Conservation (phyloP, 441 rosid species). For the Lepidium campestre region DNA sequence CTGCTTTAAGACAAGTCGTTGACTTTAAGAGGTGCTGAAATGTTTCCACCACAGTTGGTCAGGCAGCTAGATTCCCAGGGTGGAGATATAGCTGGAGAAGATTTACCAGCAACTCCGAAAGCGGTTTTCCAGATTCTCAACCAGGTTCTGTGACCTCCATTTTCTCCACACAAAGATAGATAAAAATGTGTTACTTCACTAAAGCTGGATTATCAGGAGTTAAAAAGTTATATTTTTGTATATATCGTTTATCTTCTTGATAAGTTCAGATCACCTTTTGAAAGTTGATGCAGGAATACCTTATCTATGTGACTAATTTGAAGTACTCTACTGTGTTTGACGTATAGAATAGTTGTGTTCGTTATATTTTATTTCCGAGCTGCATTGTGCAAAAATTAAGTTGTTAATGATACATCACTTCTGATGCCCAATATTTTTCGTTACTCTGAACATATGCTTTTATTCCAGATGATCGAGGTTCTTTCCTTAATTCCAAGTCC, state of each 20-base stretch:
- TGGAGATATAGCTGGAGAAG: slow-evolving; percentile 60
- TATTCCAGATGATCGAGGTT: slow-evolving; percentile 54
- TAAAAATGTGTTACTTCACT: slow-evolving; percentile 4
- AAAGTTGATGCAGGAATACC: not conserved
- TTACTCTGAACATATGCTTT: not conserved
- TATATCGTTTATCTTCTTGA: not conserved
- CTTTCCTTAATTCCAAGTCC: slow-evolving; percentile 60
- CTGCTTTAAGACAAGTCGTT: not conserved
- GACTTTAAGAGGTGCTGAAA: not conserved
- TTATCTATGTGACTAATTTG: not conserved
- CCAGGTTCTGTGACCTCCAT: slow-evolving; percentile 37
- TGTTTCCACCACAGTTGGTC: slow-evolving; percentile 44
- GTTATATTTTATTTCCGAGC: not conserved
- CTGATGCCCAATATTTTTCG: not conserved
- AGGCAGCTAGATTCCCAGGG: slow-evolving; percentile 56
- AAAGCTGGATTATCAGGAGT: not conserved
- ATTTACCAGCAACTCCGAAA: slow-evolving; percentile 48
- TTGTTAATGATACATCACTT: not conserved
- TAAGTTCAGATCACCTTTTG: not conserved
- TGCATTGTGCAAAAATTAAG: not conserved
- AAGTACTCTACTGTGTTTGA: not conserved
- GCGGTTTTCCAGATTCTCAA: slow-evolving; percentile 56
- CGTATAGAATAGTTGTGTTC: not conserved
- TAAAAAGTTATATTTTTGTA: not conserved
- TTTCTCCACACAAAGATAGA: not conserved